Base-by-base conservation (phyloP, 202 grass and related monocot species). In the Brachypodium distachyon region DNA sequence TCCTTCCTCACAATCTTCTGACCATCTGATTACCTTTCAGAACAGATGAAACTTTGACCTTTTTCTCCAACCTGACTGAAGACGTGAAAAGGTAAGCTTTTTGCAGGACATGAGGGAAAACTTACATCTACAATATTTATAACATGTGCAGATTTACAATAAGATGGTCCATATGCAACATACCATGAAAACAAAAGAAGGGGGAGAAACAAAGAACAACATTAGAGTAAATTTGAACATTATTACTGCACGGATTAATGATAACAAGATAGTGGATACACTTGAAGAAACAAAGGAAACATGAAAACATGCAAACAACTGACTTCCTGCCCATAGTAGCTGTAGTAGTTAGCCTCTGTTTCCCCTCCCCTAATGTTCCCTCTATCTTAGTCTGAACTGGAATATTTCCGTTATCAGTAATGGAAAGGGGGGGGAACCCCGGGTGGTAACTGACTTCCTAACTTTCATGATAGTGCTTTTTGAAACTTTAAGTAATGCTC, bases 51-150 rank as follows among this genome's bases (percentile, higher is more conserved):
- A 78, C 50, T 71, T 83, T 72, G 37, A 76, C 75, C 39, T 55
- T 85, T 83, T 85, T 77, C 62, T 82, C 79, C 82, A 83, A 82
- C 70, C 73, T 87, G 51, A 58, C 74, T 82, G 84, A 63, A 67
- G 49, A 81, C 67, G 7, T 25, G 7, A 78, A 69, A 19, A 29
- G 31, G 72, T 75, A 83, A 52, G 23, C 1, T 61, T 77, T 74
- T 68, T 27, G 11, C 76, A 47, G 38, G 41, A 68, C 48, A 83
- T 44, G 27, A 12, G 42, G 48, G 17, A 61, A 43, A 68, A 12
- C 2, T 12, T 68, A 13, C 47, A 42, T 1, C 28, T 22, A 58
- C 58, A 70, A 17, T 50, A 74, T 33, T 72, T 17, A 70, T 81
- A 44, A 18, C 51, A 46, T 28, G 21, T 21, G 39, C 16, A 55